Evolutionary conservation across 257 asterid species (phyloP).

Genomic region (Mentha longifolia): DNA sequence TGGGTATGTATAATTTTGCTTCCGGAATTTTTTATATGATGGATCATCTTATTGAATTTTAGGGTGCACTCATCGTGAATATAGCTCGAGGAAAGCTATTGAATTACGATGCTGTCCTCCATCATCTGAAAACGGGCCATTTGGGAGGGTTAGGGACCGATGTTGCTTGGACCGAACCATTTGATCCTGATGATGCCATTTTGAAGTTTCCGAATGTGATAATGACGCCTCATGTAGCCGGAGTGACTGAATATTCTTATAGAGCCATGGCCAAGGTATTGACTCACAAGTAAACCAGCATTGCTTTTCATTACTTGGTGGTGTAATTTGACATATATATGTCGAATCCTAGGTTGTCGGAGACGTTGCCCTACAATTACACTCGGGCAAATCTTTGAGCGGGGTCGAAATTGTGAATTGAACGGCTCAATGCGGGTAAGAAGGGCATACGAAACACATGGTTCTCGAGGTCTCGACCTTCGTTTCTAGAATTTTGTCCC

Average conservation of each 20-base stretch:
- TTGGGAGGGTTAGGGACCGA: slow-evolving; percentile 96
- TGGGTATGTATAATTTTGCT: no score
- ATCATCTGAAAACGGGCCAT: slow-evolving; percentile 76
- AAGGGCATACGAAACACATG: no score
- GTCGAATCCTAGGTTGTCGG: slow-evolving; percentile 69
- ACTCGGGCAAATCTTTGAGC: slow-evolving; percentile 51
- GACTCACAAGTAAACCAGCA: not conserved
- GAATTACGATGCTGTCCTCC: slow-evolving; percentile 72
- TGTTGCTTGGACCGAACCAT: slow-evolving; percentile 97
- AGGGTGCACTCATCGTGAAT: slow-evolving; percentile 83
- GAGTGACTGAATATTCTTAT: slow-evolving; percentile 76
- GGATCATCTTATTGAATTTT: slow-evolving; percentile 18
- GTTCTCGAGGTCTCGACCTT: not conserved
- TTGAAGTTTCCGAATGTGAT: slow-evolving; percentile 80
- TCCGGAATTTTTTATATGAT: not conserved
- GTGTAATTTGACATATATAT: not conserved
- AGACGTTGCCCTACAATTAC: slow-evolving; percentile 82
- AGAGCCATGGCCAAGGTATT: slow-evolving; percentile 90
- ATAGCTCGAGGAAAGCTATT: slow-evolving; percentile 91
- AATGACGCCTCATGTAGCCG: slow-evolving; percentile 94
- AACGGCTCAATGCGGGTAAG: slow-evolving; percentile 31
- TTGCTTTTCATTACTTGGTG: not conserved
- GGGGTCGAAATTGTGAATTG: slow-evolving; percentile 80
- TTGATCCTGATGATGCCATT: slow-evolving; percentile 83
- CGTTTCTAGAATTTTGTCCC: not conserved